Conservation (phyloP, 495 filamentous ascomycete species). For the Neurospora hispaniola region DNA sequence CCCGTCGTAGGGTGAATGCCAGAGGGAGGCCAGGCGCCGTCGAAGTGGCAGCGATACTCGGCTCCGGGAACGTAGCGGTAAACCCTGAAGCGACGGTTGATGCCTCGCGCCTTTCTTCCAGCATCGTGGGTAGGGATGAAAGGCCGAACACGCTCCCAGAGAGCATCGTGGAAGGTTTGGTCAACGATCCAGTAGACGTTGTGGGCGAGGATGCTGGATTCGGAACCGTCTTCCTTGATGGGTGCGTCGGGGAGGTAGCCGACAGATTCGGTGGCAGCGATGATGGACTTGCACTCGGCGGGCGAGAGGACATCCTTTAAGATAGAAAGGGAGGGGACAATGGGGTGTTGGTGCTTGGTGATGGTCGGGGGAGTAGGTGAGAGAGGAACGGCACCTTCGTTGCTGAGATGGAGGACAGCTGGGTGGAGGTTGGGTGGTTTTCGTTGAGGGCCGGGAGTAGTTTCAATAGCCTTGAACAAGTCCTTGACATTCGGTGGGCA, state of each 20-base stretch:
- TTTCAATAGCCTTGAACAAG: conserved; percentile 31
- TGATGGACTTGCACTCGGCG: conserved; percentile 33
- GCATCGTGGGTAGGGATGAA: conserved; percentile 26
- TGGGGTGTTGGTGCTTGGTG: conserved; percentile 27
- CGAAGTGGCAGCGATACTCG: conserved; percentile 36
- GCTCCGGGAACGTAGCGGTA: conserved; percentile 42
- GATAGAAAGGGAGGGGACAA: conserved; percentile 29
- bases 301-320: conserved; percentile 29
- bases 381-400: conserved; percentile 26
- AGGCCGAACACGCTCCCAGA: conserved; percentile 31
- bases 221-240: conserved; percentile 29
- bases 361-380: conserved; percentile 15
- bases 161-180: conserved; percentile 25
- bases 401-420: conserved; percentile 32
- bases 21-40: conserved; percentile 41
- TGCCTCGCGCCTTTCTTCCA: conserved; percentile 27
- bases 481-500: conserved; percentile 8
- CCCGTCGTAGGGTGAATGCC: conserved; percentile 24
- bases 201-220: conserved; percentile 36
- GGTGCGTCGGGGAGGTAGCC: conserved; percentile 38
- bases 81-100: conserved; percentile 39
- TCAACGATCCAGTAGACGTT: conserved; percentile 45
- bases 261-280: conserved; percentile 33
- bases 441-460: conserved; percentile 30
- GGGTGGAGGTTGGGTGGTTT: conserved; percentile 38